Evolutionary conservation across 305 asterid species (phyloP).

Genomic region (Nicotiana rustica): DNA sequence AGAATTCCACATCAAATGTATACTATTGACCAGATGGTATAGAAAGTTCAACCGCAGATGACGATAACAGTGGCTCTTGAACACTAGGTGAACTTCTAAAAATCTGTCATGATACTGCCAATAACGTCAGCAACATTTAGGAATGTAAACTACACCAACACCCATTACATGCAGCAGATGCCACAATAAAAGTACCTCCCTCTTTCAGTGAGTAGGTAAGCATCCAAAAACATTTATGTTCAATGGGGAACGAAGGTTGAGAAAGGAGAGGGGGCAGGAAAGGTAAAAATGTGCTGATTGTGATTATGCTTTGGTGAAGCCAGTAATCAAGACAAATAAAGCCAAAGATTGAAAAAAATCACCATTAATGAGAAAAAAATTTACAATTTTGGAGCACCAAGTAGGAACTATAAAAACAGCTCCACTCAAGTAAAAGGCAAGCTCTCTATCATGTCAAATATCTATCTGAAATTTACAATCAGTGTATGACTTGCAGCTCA

Average conservation of each 20-base stretch:
- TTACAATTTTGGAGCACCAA: slow-evolving; percentile 11
- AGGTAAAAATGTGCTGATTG: neutral
- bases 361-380: neutral
- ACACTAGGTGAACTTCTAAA: slow-evolving; percentile 23
- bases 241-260: neutral
- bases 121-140: neutral
- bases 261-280: neutral
- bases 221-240: slow-evolving; percentile 5
- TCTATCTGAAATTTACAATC: neutral
- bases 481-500: slow-evolving; percentile 1
- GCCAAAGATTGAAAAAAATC: neutral
- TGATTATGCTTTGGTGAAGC: slow-evolving; percentile 3
- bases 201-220: neutral
- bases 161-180: neutral
- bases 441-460: slow-evolving; percentile 5
- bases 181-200: neutral
- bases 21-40: neutral
- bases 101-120: slow-evolving; percentile 3
- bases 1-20: slow-evolving; percentile 30
- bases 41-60: neutral
- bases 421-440: neutral
- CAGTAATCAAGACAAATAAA: slow-evolving; percentile 19
- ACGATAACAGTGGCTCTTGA: neutral
- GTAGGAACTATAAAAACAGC: neutral
- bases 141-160: slow-evolving; percentile 14